Evolutionary conservation across 306 rosid genomes (phyloP), one percentile per base, ranked within the genome.

Genomic region (Senna siamea): DNA sequence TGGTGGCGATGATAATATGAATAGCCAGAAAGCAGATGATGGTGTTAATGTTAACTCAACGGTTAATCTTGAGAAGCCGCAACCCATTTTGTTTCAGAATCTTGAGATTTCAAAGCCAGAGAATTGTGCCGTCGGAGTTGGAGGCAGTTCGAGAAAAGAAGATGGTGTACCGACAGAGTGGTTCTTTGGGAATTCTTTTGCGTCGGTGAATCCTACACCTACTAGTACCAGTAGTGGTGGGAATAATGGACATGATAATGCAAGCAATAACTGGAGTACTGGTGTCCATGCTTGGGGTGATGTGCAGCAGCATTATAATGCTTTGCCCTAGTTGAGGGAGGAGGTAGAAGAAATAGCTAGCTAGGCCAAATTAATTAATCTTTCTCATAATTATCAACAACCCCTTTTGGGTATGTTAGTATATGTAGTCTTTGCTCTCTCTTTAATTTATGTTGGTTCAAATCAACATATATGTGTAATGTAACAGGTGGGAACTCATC

Each of bases 151-250:
- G 15, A 85, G 87, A 78, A 83, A 72, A 75, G 83, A 77, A 63
- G 81, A 88, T 18, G 41, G 86, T n/a, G 43, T 77, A 3, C 84
- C 88, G 2, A 90, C 88, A 0, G 95, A 92, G 82, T 94, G 98
- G 98, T 94, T 91, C 70, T 94, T 94, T 69, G 96, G 96, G 35
- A 84, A 85, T 61, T 85, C 90, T 55, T 85, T 80, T 58, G 85
- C 85, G 19, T 82, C 89, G 0, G 89, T 85, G 74, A 69, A 84
- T 66, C 81, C 85, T 6, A 85, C 88, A 38, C 82, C 89, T n/a
- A n/a, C n/a, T n/a, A n/a, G n/a, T n/a, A n/a, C n/a, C n/a, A n/a
- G n/a, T n/a, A n/a, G n/a, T n/a, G n/a, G n/a, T n/a, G n/a, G n/a
- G n/a, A n/a, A n/a, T n/a, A n/a, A n/a, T n/a, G n/a, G n/a, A n/a